Evolutionary conservation across 2,329 filamentous ascomycete genomes (phyloP), one percentile per base, ranked within the genome.

Genomic region (Fragosphaeria purpurea): DNA sequence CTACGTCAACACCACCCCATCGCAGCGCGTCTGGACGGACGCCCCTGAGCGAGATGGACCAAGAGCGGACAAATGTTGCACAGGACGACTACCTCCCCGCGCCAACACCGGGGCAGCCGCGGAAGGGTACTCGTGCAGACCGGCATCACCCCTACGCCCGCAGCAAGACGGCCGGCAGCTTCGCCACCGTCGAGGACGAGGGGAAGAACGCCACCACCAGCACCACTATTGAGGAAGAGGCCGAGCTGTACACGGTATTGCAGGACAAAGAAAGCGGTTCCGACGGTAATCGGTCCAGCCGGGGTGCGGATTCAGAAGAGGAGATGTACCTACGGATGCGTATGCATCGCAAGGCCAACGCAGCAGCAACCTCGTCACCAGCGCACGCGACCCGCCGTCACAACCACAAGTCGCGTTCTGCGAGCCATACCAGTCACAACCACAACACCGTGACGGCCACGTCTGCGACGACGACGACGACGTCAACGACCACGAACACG

Each of bases 1-100:
- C 56, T 32, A 55, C 83, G 9, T 85, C 88, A 41, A 96, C 93
- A 8, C 90, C 91, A 33, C 88, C 88, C 3, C 89, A 93, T 67
- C 81, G 82, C 56, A 84, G 79, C 56, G 77, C 82, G 22, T 85
- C 85, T 7, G 81, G 82, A 62, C 81, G 93, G 52, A 82, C 88
- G 35, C 90, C 93, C 4, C 79, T 98, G n/a, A 90, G 91, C 49
- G 93, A 98, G 67, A 87, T 98, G 55, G 88, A 94, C 60, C 80
- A 86, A 57, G 95, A 96, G 59, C 71, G 76, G 61, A 78, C 75
- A 61, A 81, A 79, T 58, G 77, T 79, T 46, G 76, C 82, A n/a
- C 80, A 87, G 62, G 89, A 96, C 57, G 90, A 96, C 63, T 94
- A 94, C 60, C 78, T 98, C 5, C 93, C 93, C 3, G 91, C 90